Conservation (phyloP, 768 basidiomycete genomes). For the Pisolithus albus region DNA sequence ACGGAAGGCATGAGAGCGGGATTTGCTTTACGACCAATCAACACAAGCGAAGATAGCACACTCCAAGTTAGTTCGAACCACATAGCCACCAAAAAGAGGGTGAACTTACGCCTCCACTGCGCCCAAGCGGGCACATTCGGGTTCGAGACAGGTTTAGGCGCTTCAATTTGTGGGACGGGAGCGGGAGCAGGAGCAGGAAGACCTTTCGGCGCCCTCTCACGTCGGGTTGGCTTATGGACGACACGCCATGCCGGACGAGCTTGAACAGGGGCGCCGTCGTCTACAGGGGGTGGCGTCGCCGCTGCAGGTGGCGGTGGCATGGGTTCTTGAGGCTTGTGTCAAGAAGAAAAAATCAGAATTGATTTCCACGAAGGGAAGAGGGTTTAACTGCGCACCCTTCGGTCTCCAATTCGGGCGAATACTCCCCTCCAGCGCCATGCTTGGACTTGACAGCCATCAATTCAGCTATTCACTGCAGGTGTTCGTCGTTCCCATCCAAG, state of each 20-base stretch:
- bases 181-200: conserved; percentile 36
- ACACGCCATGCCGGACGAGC: conserved; percentile 72
- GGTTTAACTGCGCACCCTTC: conserved; percentile 37
- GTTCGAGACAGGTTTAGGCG: conserved; percentile 45
- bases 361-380: background rate
- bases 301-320: conserved; percentile 31
- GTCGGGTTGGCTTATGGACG: conserved; percentile 58
- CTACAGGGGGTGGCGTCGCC: conserved; percentile 40
- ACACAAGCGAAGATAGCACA: background rate
- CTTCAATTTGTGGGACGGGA: conserved; percentile 33
- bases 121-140: conserved; percentile 71
- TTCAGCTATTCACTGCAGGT: conserved; percentile 69
- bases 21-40: conserved; percentile 43
- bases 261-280: conserved; percentile 38
- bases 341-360: conserved; percentile 4
- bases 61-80: background rate
- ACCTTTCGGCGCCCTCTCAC: conserved; percentile 39
- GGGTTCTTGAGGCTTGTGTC: conserved; percentile 28
- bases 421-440: conserved; percentile 74
- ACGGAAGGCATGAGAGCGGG: conserved; percentile 51
- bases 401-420: conserved; percentile 70
- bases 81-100: background rate
- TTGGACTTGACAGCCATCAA: conserved; percentile 80
- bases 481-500: background rate
- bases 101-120: conserved; percentile 68